Evolutionary conservation across 257 asterid species (phyloP).

Genomic region (Rehmannia glutinosa): DNA sequence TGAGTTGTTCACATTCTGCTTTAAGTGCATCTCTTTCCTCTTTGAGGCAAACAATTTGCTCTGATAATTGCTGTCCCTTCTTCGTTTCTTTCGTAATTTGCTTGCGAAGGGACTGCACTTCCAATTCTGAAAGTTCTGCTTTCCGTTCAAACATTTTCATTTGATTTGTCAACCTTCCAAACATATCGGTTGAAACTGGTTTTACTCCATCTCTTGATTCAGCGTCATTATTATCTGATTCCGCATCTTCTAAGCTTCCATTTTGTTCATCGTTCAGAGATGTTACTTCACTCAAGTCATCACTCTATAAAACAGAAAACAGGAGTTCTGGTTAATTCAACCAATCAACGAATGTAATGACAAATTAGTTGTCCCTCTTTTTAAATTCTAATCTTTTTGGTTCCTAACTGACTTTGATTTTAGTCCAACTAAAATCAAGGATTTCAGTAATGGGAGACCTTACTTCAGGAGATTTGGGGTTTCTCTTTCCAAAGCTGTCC

Average conservation of each 20-base stretch:
- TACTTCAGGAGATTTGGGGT: conserved; percentile 53
- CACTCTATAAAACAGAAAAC: conserved; percentile 38
- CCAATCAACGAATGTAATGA: neutral
- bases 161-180: conserved; percentile 32
- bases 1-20: conserved; percentile 61
- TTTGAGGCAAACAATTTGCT: conserved; percentile 45
- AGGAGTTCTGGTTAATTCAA: conserved; percentile 7
- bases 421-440: conserved; percentile 3
- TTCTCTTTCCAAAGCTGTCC: conserved; percentile 32
- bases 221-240: conserved; percentile 28
- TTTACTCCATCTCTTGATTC: conserved; percentile 24
- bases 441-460: conserved; percentile 35
- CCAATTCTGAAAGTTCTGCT: conserved; percentile 73
- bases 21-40: conserved; percentile 59
- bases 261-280: conserved; percentile 32
- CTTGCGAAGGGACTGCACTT: conserved; percentile 75
- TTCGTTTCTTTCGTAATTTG: conserved; percentile 63
- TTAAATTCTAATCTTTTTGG: neutral
- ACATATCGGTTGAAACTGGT: conserved; percentile 25
- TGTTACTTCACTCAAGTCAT: conserved; percentile 38
- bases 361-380: neutral
- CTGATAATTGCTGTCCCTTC: conserved; percentile 60
- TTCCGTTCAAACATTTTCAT: conserved; percentile 55
- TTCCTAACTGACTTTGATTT: neutral
- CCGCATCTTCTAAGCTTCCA: conserved; percentile 39